Evolutionary conservation across 2,329 filamentous ascomycete species (phyloP).

Genomic region (Phyllosticta paracitricarpa): DNA sequence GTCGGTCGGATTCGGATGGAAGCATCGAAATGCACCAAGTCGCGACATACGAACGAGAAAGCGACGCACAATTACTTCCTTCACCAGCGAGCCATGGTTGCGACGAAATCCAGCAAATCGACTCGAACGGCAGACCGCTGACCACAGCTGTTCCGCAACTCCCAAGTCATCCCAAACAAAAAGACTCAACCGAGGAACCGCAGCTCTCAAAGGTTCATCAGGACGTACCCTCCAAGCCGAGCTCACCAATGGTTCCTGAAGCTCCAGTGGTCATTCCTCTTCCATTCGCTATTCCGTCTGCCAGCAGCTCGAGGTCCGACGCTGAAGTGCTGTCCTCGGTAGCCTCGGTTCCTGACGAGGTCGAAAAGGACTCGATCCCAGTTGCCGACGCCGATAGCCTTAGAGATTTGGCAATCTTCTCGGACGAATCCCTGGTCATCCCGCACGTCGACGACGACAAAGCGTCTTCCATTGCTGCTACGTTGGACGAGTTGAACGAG

Average conservation of each 20-base stretch:
- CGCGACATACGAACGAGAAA: slow-evolving; percentile 20
- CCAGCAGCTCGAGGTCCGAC: neutral
- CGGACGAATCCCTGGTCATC: slow-evolving; percentile 27
- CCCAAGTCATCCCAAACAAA: neutral
- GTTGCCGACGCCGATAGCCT: neutral
- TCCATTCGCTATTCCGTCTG: slow-evolving; percentile 3
- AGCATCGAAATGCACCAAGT: slow-evolving; percentile 48
- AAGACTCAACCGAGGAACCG: neutral
- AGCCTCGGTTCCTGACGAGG: slow-evolving; percentile 1
- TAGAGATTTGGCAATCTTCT: neutral
- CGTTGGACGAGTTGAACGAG: slow-evolving; percentile 51
- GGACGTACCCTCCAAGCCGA: neutral
- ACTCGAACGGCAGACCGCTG: slow-evolving; percentile 21
- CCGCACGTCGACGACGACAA: slow-evolving; percentile 29
- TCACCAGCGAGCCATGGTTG: slow-evolving; percentile 13
- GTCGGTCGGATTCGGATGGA: slow-evolving; percentile 30
- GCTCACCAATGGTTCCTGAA: neutral
- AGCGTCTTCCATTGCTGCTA: slow-evolving; percentile 40
- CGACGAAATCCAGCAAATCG: slow-evolving; percentile 31
- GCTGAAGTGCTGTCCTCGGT: slow-evolving; percentile 5
- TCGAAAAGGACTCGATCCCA: neutral
- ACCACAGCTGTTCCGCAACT: neutral
- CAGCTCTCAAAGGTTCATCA: neutral
- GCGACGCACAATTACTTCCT: slow-evolving; percentile 33
- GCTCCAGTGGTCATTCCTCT: neutral